phyloP scores from a whole-genome alignment of 2,329 filamentous ascomycete genomes.

The Colletotrichum ledebouriae region DNA sequence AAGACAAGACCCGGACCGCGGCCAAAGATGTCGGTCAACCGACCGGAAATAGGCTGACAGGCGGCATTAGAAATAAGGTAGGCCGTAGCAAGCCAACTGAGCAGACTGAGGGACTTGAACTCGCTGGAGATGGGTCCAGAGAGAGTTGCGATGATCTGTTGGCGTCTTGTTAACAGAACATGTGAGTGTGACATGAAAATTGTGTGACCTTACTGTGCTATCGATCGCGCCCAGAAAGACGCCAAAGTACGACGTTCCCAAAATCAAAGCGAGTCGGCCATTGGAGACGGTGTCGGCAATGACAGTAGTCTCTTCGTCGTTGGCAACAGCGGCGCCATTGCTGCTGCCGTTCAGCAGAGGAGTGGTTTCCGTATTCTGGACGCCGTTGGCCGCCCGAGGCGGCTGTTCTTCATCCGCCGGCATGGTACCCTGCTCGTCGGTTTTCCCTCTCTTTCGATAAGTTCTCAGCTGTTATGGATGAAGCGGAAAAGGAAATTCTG shows the following conservation, averaged over 20 bases:
- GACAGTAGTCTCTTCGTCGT: constrained; percentile 61
- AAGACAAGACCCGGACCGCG: constrained; percentile 83
- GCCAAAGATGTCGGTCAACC: constrained; percentile 90
- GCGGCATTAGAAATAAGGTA: constrained; percentile 92
- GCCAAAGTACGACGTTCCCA: constrained; percentile 68
- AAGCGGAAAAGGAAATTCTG: constrained; percentile 9
- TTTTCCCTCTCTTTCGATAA: too few species aligned
- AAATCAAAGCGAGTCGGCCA: constrained; percentile 64
- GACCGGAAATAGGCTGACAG: constrained; percentile 86
- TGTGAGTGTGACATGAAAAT: neutral
- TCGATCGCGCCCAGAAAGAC: constrained; percentile 78
- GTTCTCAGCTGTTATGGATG: neutral
- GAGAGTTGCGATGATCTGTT: constrained; percentile 80
- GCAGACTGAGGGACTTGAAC: constrained; percentile 83
- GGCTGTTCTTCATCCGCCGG: constrained; percentile 33
- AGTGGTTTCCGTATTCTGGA: constrained; percentile 38
- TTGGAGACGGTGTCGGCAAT: constrained; percentile 64
- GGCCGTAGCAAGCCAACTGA: constrained; percentile 90
- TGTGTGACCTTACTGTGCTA: neutral
- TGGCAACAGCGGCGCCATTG: constrained; percentile 25
- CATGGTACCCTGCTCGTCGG: constrained; percentile 6
- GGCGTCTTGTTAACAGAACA: neutral
- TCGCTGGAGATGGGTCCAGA: constrained; percentile 86
- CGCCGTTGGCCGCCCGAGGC: constrained; percentile 16
- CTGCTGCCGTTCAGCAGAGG: constrained; percentile 36